Percentiles rank a stretch among this genome's conserved stretches.
These are phyloP conservation scores for Sporisorium scitamineum DNA, from an alignment of 1,284 basidiomycete species.

Conservation along the genomic window DNA sequence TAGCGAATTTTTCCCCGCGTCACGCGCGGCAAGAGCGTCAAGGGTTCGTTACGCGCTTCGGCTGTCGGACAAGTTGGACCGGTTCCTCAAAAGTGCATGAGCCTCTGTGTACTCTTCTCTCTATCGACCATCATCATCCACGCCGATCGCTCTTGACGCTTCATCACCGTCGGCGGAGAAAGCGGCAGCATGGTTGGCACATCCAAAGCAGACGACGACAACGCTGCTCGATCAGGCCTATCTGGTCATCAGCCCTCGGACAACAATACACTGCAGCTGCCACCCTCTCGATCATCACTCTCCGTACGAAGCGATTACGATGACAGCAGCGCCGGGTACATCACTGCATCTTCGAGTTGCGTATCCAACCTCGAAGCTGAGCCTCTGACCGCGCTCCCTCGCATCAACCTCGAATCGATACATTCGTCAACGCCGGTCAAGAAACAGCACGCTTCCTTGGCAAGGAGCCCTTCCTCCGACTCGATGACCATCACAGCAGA, in stretches of 20 bases:
- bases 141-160: too few species aligned
- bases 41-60: slow-evolving; percentile 3
- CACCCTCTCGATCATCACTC: slow-evolving; percentile 25
- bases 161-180: not conserved
- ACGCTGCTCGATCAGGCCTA: slow-evolving; percentile 4
- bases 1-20: not conserved
- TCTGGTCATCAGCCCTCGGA: not conserved
- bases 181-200: slow-evolving; percentile 1
- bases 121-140: slow-evolving; percentile 7
- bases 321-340: slow-evolving; percentile 21
- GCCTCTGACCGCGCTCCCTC: slow-evolving; percentile 18
- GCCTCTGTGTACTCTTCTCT: not conserved
- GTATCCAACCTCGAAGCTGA: slow-evolving; percentile 27
- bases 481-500: slow-evolving; percentile 9
- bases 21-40: slow-evolving; percentile 1
- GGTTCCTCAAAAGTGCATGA: not conserved
- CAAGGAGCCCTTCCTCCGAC: slow-evolving; percentile 11
- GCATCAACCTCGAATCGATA: slow-evolving; percentile 11
- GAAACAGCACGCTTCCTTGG: not conserved
- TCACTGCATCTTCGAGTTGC: slow-evolving; percentile 33
- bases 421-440: slow-evolving; percentile 26
- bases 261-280: slow-evolving; percentile 15
- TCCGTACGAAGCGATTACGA: slow-evolving; percentile 33
- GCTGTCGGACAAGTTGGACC: not conserved
- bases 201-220: not conserved